These are phyloP conservation scores for Apocynum venetum DNA, from an alignment of 257 asterid species.

Conservation along the genomic window DNA sequence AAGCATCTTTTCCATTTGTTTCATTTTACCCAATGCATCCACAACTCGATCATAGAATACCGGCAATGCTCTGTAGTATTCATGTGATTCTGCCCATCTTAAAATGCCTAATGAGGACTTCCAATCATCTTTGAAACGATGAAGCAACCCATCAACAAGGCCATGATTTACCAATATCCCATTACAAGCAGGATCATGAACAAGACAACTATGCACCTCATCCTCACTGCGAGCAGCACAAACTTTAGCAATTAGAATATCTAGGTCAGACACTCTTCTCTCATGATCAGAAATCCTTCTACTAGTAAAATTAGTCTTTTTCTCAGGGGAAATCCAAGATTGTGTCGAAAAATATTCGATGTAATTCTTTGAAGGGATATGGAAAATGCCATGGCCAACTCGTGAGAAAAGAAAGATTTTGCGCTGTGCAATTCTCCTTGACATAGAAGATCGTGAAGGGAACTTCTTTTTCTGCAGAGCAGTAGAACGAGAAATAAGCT, in stretches of 20 bases:
- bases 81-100: constrained; percentile 61
- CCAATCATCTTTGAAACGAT: constrained; percentile 86
- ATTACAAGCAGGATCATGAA: constrained; percentile 37
- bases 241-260: constrained; percentile 39
- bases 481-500: background rate
- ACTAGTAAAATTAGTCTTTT: constrained; percentile 14
- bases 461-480: background rate
- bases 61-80: constrained; percentile 44
- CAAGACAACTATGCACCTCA: constrained; percentile 49
- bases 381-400: constrained; percentile 3
- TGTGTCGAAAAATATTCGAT: constrained; percentile 25
- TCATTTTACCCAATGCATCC: constrained; percentile 76
- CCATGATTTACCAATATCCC: constrained; percentile 36
- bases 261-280: constrained; percentile 35
- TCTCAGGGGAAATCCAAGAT: constrained; percentile 10
- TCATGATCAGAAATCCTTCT: constrained; percentile 21
- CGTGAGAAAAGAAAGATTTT: background rate
- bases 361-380: background rate
- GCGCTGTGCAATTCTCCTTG: background rate
- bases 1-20: constrained; percentile 68
- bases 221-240: constrained; percentile 36
- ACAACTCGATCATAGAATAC: constrained; percentile 62
- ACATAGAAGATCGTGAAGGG: constrained; percentile 6
- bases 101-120: constrained; percentile 74
- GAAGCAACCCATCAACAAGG: constrained; percentile 49